phyloP scores from a whole-genome alignment of 345 rosid genomes.

The Conringia planisiliqua region DNA sequence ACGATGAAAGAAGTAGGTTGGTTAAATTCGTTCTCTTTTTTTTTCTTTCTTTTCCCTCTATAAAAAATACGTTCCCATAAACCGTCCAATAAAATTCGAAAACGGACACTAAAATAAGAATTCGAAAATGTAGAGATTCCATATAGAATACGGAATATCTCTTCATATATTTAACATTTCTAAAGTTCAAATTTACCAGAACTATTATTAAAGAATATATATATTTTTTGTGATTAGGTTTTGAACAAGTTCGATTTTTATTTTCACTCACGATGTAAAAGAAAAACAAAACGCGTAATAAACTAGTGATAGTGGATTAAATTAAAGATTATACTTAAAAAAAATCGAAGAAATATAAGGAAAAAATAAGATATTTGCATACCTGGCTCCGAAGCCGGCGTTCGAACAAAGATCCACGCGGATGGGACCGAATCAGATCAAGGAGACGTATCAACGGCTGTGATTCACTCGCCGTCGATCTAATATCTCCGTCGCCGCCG shows the following conservation, averaged over 20 bases:
- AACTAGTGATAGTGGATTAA: not conserved
- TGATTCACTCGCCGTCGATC: constrained; percentile 40
- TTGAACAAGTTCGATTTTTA: not conserved
- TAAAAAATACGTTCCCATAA: constrained; percentile 18
- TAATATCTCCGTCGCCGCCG: constrained; percentile 20
- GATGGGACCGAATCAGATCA: constrained; percentile 57
- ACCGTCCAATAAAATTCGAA: constrained; percentile 15
- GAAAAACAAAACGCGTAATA: not conserved
- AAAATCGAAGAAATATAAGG: not conserved
- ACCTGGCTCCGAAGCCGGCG: constrained; percentile 64
- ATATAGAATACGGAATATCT: not conserved
- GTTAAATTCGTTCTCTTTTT: not conserved
- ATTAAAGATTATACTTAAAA: not conserved
- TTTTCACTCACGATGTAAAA: not conserved
- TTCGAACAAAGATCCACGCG: constrained; percentile 49
- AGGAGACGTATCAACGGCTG: constrained; percentile 50
- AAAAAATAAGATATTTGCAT: not conserved
- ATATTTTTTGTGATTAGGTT: not conserved
- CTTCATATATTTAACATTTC: not conserved
- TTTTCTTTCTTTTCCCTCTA: not conserved
- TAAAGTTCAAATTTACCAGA: not conserved
- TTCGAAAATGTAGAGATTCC: not conserved
- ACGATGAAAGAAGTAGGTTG: constrained; percentile 24
- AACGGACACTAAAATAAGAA: not conserved
- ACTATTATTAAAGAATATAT: too few relatives aligned